phyloP scores from a whole-genome alignment of 192 early-diverging fungal genomes.

The Coemansia nantahalensis region DNA sequence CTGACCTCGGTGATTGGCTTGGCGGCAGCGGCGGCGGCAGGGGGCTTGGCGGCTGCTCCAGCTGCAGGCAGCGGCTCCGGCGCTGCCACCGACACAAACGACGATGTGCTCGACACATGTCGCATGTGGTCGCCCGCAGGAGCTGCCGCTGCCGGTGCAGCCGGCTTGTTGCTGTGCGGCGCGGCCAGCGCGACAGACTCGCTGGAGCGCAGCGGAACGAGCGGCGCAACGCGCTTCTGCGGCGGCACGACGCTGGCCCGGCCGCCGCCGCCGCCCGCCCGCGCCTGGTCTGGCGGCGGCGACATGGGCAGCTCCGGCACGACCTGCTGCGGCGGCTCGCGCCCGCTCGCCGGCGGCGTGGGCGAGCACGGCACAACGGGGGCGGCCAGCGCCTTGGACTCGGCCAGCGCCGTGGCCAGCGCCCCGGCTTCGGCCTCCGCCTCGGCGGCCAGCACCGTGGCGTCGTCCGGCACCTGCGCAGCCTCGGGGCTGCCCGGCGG shows the following conservation, averaged over 20 bases:
- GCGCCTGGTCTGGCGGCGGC: no score
- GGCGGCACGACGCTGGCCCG: no score
- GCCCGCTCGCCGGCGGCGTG: no score
- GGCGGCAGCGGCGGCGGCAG: constrained; percentile 6
- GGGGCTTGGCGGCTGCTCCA: not conserved
- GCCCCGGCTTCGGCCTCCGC: constrained; percentile 1
- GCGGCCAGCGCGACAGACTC: no score
- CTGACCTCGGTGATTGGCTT: no score
- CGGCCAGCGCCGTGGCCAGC: no score
- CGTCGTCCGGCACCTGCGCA: not conserved
- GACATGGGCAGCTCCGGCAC: not conserved
- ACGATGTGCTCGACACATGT: not conserved
- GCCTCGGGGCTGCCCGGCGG: constrained; percentile 15
- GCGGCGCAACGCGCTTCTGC: no score
- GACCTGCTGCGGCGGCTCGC: not conserved
- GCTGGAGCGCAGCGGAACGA: no score
- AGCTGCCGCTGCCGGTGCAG: not conserved
- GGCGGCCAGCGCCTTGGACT: not conserved
- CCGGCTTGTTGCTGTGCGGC: no score
- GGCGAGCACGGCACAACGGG: not conserved
- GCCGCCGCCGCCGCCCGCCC: no score
- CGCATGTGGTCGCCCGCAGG: not conserved
- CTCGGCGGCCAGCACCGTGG: not conserved
- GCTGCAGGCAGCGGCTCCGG: not conserved
- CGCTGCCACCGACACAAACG: constrained; percentile 7